Evolutionary conservation across 2,329 filamentous ascomycete genomes (phyloP).

Genomic region (Dendrostoma leiphaemia): DNA sequence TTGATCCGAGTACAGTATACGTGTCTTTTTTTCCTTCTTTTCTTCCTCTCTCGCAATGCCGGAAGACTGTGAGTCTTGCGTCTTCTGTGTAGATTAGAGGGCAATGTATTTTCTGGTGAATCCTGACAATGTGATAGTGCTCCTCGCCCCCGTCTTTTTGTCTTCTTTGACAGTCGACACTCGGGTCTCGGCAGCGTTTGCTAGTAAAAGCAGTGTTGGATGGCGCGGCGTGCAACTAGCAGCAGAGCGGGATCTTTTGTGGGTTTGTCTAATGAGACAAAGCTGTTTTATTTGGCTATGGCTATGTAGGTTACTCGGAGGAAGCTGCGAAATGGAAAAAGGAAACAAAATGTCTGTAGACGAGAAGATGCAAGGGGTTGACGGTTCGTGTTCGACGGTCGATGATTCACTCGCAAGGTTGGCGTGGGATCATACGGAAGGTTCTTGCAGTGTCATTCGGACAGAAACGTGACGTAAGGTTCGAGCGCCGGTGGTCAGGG

Average conservation of each 20-base stretch:
- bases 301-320: conserved; percentile 46
- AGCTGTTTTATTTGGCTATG: conserved; percentile 52
- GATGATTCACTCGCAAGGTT: background rate
- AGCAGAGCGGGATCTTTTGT: conserved; percentile 9
- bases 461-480: background rate
- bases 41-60: too few relatives aligned
- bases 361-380: background rate
- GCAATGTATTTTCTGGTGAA: background rate
- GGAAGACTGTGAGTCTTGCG: background rate
- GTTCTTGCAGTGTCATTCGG: background rate
- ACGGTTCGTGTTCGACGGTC: too few relatives aligned
- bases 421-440: too few relatives aligned
- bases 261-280: conserved; percentile 21
- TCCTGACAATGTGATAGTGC: conserved; percentile 13
- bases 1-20: background rate
- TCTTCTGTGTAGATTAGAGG: background rate
- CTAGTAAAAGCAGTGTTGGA: conserved; percentile 6
- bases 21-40: too few relatives aligned
- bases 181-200: conserved; percentile 4
- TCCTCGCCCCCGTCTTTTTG: background rate
- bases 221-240: conserved; percentile 4
- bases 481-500: background rate
- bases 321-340: background rate
- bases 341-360: background rate
- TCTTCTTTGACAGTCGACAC: background rate